Evolutionary conservation across 805 yeast genomes (phyloP).

Genomic region (Ogataea chonburiensis): DNA sequence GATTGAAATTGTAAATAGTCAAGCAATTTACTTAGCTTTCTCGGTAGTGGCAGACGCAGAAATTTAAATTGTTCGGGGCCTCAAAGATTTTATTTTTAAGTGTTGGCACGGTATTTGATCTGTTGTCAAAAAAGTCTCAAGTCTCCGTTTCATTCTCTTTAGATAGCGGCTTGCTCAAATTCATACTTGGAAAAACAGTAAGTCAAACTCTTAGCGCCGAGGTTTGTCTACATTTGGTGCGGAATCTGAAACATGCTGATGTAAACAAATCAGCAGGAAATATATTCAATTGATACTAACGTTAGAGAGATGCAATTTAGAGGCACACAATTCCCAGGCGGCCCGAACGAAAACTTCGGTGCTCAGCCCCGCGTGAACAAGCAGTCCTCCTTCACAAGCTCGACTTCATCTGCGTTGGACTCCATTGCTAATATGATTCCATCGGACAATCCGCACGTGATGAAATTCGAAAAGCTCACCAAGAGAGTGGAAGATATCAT

Average conservation of each 20-base stretch:
- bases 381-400: slow-evolving; percentile 9
- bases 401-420: slow-evolving; percentile 24
- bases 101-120: slow-evolving; percentile 12
- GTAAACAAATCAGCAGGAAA: slow-evolving; percentile 5
- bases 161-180: background rate
- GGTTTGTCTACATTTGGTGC: background rate
- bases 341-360: slow-evolving; percentile 12
- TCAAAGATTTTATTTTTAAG: slow-evolving; percentile 2
- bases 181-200: background rate
- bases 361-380: slow-evolving; percentile 10
- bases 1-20: slow-evolving; percentile 9
- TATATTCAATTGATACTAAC: slow-evolving; percentile 3
- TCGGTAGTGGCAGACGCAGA: slow-evolving; percentile 6
- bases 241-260: slow-evolving; percentile 4
- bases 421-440: slow-evolving; percentile 32
- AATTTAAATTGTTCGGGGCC: background rate
- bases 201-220: background rate
- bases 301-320: slow-evolving; percentile 31
- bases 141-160: background rate
- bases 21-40: background rate
- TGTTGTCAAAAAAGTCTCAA: slow-evolving; percentile 10
- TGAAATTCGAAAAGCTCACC: slow-evolving; percentile 49
- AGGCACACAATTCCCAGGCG: slow-evolving; percentile 33
- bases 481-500: slow-evolving; percentile 53
- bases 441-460: slow-evolving; percentile 32